phyloP scores from a whole-genome alignment of 768 basidiomycete genomes.

The Phallus indusiatus region DNA sequence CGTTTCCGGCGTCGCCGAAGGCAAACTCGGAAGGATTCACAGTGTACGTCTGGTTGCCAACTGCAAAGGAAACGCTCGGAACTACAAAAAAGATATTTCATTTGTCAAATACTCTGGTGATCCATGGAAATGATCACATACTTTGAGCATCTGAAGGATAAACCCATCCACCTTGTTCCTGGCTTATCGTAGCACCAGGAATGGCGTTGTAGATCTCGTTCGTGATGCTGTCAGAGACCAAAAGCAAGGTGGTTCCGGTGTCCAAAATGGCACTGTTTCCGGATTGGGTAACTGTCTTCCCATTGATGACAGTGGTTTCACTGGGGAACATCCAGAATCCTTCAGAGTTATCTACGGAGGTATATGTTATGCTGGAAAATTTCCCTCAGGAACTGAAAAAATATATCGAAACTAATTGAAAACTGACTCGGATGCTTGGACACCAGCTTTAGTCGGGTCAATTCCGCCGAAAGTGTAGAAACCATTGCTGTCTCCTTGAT shows the following conservation, averaged over 20 bases:
- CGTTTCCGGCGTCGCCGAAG: slow-evolving; percentile 17
- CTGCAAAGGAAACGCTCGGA: slow-evolving; percentile 25
- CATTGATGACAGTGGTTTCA: slow-evolving; percentile 18
- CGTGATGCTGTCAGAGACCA: slow-evolving; percentile 25
- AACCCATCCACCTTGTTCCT: slow-evolving; percentile 29
- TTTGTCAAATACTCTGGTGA: not conserved
- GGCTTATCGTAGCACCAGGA: slow-evolving; percentile 25
- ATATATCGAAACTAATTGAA: not conserved
- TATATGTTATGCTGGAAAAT: slow-evolving; percentile 1
- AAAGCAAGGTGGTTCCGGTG: slow-evolving; percentile 26
- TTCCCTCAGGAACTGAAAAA: not conserved
- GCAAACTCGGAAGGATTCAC: slow-evolving; percentile 17
- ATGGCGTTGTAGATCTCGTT: slow-evolving; percentile 26
- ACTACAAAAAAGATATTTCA: slow-evolving; percentile 7
- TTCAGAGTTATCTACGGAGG: slow-evolving; percentile 19
- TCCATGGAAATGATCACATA: not conserved
- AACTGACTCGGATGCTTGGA: not conserved
- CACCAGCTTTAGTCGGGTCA: slow-evolving; percentile 19
- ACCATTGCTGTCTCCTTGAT: slow-evolving; percentile 25
- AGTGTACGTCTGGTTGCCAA: slow-evolving; percentile 25
- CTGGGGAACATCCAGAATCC: slow-evolving; percentile 32
- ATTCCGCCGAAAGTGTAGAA: slow-evolving; percentile 34
- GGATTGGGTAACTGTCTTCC: slow-evolving; percentile 16
- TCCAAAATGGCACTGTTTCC: slow-evolving; percentile 30
- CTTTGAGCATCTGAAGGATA: slow-evolving; percentile 21